Base-by-base conservation (phyloP, 345 rosid genomes). In the Eutrema japonicum region DNA sequence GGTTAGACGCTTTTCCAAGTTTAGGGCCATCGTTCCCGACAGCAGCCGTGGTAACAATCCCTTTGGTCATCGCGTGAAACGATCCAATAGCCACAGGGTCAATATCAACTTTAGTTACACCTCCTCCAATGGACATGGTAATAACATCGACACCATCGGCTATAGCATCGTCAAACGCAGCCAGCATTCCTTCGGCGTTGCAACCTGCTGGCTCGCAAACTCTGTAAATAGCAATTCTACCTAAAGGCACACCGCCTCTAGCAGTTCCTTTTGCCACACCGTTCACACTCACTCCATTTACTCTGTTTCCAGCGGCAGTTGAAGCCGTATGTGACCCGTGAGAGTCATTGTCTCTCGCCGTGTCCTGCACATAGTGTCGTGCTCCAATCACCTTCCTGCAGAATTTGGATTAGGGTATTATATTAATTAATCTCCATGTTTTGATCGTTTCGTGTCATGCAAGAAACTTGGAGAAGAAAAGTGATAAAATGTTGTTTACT, bases 291-390 rank as follows among this genome's bases (percentile, higher is more conserved):
- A 49, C 83, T 54, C 63, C 77, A 10, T 68, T 50, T 30, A 84
- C 82, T 26, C 3, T 45, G 69, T 75, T 85, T 32, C 96, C 96
- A 0, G 89, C 91, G 0, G 89, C 93, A 3, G 78, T 90, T 11
- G 91, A 88, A 2, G 96, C 89, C 3, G 89, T 81, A 66, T 88
- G 96, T 10, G 79, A 53, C 48, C 93, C 92, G 49, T 90, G 93
- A 9, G 90, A 73, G 0, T 0, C 2, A 0, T 0, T 37, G 36
- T 88, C 93, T 13, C 80, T 73, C 0, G 85, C 74, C 1, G 71
- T 42, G 43, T 68, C 47, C 8, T 52, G 36, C 4, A 63, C 81
- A 55, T 73, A 78, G 14, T 73, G 59, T 61, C 80, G 18, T 49
- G 80, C 73, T 66, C 80, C 80, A 58, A 77, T 71, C 54, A 77